Conservation (phyloP, 179 eudicot genomes). For the Drosera spatulata region DNA sequence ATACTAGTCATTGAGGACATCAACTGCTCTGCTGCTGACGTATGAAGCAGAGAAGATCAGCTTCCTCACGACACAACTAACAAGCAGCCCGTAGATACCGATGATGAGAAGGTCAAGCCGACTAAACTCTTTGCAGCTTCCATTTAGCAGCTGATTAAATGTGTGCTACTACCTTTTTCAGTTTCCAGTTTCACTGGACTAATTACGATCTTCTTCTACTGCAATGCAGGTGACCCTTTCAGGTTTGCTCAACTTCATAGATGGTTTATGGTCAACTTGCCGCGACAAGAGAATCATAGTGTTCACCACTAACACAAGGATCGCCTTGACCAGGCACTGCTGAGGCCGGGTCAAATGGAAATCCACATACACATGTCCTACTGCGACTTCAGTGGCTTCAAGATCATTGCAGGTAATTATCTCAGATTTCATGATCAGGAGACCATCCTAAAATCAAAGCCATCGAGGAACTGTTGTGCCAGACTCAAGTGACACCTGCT, state of each 20-base stretch:
- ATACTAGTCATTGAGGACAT: not conserved
- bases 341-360: not conserved
- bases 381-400: slow-evolving; percentile 16
- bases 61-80: no score
- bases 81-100: not conserved
- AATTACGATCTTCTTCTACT: no score
- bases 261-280: no score
- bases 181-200: no score
- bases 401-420: slow-evolving; percentile 23
- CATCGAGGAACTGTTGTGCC: slow-evolving; percentile 8
- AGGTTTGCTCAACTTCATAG: no score
- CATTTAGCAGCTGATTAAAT: no score
- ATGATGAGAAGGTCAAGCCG: not conserved
- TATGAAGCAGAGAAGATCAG: not conserved
- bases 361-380: slow-evolving; percentile 22
- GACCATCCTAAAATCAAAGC: slow-evolving; percentile 13
- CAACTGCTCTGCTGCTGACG: not conserved
- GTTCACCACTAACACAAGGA: no score
- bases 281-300: no score
- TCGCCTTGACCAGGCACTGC: no score
- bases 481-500: slow-evolving; percentile 23
- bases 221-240: no score
- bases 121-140: no score
- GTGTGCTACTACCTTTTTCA: no score
- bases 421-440: slow-evolving; percentile 12